Percentiles rank a stretch among this genome's conserved stretches.
Conservation (phyloP, 768 basidiomycete genomes). For the Suillus subaureus region DNA sequence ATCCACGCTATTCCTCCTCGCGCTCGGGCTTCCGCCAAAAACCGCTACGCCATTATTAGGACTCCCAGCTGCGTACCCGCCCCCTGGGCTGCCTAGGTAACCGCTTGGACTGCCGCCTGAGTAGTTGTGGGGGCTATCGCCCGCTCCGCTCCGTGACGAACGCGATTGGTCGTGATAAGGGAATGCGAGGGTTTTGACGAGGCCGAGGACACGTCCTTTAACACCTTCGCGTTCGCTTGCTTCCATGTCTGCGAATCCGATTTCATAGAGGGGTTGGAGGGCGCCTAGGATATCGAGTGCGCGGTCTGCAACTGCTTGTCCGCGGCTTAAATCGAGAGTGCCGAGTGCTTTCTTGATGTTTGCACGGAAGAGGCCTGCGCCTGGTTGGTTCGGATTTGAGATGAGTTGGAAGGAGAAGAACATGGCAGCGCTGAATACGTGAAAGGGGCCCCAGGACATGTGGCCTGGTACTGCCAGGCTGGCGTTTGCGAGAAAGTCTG, state of each 20-base stretch:
- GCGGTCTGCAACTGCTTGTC: slow-evolving; percentile 72
- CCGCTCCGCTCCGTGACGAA: slow-evolving; percentile 39
- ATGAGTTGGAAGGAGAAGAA: slow-evolving; percentile 91
- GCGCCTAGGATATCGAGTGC: slow-evolving; percentile 70
- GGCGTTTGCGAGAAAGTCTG: slow-evolving; percentile 72
- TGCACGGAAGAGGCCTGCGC: slow-evolving; percentile 72
- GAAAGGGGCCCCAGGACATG: slow-evolving; percentile 83
- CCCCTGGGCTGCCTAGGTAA: slow-evolving; percentile 57
- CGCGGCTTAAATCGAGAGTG: slow-evolving; percentile 66
- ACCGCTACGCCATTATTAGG: not conserved
- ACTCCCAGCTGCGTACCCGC: slow-evolving; percentile 10
- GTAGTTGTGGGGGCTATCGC: slow-evolving; percentile 50
- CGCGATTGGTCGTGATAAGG: slow-evolving; percentile 72
- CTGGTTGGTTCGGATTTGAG: slow-evolving; percentile 77
- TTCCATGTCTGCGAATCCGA: slow-evolving; percentile 55
- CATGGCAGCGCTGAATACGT: slow-evolving; percentile 85
- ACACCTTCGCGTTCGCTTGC: slow-evolving; percentile 58
- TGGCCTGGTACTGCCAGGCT: slow-evolving; percentile 77
- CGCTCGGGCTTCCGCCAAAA: slow-evolving; percentile 4
- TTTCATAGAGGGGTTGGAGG: slow-evolving; percentile 72
- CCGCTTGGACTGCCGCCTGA: slow-evolving; percentile 60
- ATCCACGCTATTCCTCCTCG: not conserved
- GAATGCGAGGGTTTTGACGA: slow-evolving; percentile 77
- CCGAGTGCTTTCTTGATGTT: slow-evolving; percentile 71
- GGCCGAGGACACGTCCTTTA: slow-evolving; percentile 60